Conservation (phyloP, 176 grass and related monocot genomes). For the Eleusine coracana region DNA sequence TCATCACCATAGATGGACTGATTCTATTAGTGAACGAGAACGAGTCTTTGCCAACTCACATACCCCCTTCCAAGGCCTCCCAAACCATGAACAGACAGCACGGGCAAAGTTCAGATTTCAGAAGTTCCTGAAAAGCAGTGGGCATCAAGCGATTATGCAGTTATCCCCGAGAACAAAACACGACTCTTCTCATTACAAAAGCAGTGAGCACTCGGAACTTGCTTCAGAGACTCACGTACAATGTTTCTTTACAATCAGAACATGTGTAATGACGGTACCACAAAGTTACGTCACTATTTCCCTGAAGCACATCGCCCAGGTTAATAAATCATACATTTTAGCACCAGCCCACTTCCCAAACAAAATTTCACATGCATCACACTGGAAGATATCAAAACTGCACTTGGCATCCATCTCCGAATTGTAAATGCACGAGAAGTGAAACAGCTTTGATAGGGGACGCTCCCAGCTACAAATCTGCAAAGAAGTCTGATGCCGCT, state of each 20-base stretch:
- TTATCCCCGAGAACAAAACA: too few relatives aligned
- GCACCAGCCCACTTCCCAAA: background rate
- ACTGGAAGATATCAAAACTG: conserved; percentile 4
- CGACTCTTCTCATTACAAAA: background rate
- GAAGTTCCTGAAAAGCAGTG: too few relatives aligned
- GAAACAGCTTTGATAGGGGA: background rate
- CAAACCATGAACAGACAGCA: too few relatives aligned
- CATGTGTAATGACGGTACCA: background rate
- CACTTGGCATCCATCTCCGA: background rate
- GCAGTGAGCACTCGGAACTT: background rate
- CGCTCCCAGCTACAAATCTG: conserved; percentile 49
- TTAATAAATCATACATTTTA: background rate
- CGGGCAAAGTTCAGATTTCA: too few relatives aligned
- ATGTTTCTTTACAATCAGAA: background rate
- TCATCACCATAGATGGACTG: too few relatives aligned
- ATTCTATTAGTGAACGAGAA: too few relatives aligned
- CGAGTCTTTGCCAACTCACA: too few relatives aligned
- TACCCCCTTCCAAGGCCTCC: too few relatives aligned
- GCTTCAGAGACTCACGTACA: background rate
- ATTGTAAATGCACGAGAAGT: background rate
- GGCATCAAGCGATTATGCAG: too few relatives aligned
- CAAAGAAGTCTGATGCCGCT: conserved; percentile 51
- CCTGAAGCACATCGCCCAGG: background rate
- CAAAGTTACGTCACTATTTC: background rate
- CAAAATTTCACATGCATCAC: conserved; percentile 5